Percentiles rank a stretch among this genome's conserved stretches.
These are phyloP conservation scores for Quercus bicolor DNA, from an alignment of 306 rosid genomes.

Conservation along the genomic window DNA sequence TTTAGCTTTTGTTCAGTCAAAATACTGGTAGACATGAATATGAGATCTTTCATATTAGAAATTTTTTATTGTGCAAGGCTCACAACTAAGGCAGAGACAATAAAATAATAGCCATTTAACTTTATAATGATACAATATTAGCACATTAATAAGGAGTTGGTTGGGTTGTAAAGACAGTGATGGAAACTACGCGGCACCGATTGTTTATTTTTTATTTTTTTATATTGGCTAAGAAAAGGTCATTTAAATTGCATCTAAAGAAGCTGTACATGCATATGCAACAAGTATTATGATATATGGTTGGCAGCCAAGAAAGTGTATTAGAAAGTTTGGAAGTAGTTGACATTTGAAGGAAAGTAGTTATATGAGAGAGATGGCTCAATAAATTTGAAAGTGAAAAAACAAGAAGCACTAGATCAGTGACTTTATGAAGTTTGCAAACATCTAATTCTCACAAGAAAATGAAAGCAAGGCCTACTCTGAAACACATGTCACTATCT, in stretches of 20 bases:
- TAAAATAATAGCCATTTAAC: background rate
- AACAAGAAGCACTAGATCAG: background rate
- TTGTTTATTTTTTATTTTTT: background rate
- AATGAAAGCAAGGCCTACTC: no score
- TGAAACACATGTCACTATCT: background rate
- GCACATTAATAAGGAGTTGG: slow-evolving; percentile 5
- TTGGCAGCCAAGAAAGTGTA: slow-evolving; percentile 29
- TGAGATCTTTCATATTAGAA: slow-evolving; percentile 1
- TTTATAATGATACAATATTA: background rate
- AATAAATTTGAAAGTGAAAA: slow-evolving; percentile 24
- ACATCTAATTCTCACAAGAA: no score
- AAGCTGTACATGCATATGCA: no score
- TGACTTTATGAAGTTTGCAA: background rate
- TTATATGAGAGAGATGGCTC: slow-evolving; percentile 6
- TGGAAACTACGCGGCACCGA: background rate
- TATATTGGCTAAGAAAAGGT: no score
- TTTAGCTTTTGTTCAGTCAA: slow-evolving; percentile 16
- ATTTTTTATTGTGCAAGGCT: background rate
- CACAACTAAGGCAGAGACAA: background rate
- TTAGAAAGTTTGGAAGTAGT: slow-evolving; percentile 32
- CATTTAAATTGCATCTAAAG: no score
- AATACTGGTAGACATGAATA: background rate
- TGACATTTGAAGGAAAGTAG: slow-evolving; percentile 15
- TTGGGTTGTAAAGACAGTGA: slow-evolving; percentile 34
- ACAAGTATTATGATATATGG: slow-evolving; percentile 3